Base-by-base conservation (phyloP, 2,329 filamentous ascomycete species). In the Aphanoascus verrucosus region DNA sequence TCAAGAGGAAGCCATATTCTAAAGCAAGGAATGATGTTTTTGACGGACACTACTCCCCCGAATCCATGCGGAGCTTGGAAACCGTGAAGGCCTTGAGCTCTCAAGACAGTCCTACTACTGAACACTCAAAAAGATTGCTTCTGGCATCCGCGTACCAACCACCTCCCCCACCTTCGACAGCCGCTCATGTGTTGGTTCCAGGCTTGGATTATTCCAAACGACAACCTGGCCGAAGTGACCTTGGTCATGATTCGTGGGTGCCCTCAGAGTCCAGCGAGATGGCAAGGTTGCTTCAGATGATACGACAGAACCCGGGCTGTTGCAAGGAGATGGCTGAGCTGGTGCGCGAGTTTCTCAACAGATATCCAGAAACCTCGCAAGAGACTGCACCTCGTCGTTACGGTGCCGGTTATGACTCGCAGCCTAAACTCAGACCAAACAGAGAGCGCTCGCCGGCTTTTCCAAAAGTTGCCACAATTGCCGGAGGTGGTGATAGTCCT, bases 401-500 rank as follows among this genome's bases (percentile, higher is more conserved):
- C 14, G 49, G 42, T 42, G 48, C 8, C 23, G 11, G 17, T 19
- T 6, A 34, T 51, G 38, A 34, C 32, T 12, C 7, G 7, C 9
- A 43, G 31, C 1, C 12, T 38, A n/a, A 15, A 32, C 19, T 12
- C 9, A 31, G 12, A 5, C 7, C 44, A 15, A 4, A 28, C 37
- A 35, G 9, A n/a, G 31, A 19, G 14, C 8, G 5, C 6, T 52
- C 42, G 2, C 50, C 50, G 23, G 9, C 20, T 23, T 35, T 15
- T 12, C 53, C 55, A 5, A 50, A 50, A 28, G 49, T 58, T 34
- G 54, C 58, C 17, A 57, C 56, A 3, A 32, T 58, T 20, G 14
- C 56, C 37, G 54, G 56, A 14, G 58, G 58, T n/a, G 58, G 58
- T 15, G 57, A 60, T 35, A 56, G 55, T 35, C 58, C 58, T 7